Evolutionary conservation across 2,329 filamentous ascomycete genomes (phyloP), one percentile per base, ranked within the genome.

Genomic region (Bretziella fagacearum): DNA sequence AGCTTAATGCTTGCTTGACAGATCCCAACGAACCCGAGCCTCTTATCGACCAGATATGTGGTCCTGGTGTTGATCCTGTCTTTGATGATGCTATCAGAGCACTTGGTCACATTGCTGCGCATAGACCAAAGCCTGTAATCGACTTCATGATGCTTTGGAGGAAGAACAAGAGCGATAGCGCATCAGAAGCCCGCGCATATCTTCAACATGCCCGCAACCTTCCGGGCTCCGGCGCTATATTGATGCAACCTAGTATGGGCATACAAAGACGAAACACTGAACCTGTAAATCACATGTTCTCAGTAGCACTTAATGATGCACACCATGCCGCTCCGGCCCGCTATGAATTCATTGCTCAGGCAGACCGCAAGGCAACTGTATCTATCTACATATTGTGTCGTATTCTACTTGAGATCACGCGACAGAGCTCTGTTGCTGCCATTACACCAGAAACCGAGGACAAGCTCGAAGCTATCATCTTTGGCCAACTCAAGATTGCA

Each of bases 101-200:
- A 13, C 70, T 98, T 32, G 91, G 91, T 3, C 89, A 96, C 59
- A 94, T 98, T 57, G 85, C 89, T 46, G 83, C 85, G 50, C 82
- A 87, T 54, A 93, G 93, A 58, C 93, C 93, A 4, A 96, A 93
- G 59, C 84, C 86, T 4, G 65, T 98, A 44, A 95, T 98, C 56
- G 91, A 98, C 62, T 87, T 84, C 17, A 86, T 98, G 61, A 98
- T 98, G 84, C 73, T 93, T 26, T 98, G 91, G 91, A 79, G 91
- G 48, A 96, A 95, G 62, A 84, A 77, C 53, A 96, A 96, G 65
- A 93, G 86, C 53, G 89, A 96, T 62, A 78, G 81, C 18, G 86
- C 87, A 23, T 80, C 76, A 55, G 74, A 80, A 53, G 79, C 81
- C 23, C 69, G 77, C 18, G 62, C 54, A 37, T 69, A 76, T 55